Percentiles rank a stretch among this genome's conserved stretches.
phyloP scores from a whole-genome alignment of 495 filamentous ascomycete genomes.

The Aspergillus coremiiformis region DNA sequence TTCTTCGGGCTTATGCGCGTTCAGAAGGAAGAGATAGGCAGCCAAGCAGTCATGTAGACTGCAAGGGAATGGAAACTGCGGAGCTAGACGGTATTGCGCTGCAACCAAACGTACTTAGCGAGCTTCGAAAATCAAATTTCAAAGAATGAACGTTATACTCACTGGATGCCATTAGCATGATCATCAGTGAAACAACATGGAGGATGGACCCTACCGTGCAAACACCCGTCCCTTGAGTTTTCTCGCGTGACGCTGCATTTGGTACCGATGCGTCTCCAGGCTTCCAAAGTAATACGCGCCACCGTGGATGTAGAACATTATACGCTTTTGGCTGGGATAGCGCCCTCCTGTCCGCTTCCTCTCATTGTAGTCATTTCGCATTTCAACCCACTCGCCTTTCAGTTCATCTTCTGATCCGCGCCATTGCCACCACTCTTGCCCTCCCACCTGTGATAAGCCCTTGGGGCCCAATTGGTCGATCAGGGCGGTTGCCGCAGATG shows the following conservation, averaged over 20 bases:
- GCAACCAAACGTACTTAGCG: slow-evolving; percentile 9
- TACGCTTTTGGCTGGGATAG: slow-evolving; percentile 49
- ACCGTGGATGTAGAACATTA: slow-evolving; percentile 92
- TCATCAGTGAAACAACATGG: background rate
- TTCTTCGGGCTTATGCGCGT: slow-evolving; percentile 62
- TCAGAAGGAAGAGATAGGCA: slow-evolving; percentile 74
- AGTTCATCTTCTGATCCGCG: slow-evolving; percentile 53
- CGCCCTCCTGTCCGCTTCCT: slow-evolving; percentile 44
- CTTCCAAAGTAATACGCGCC: slow-evolving; percentile 83
- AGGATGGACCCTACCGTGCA: slow-evolving; percentile 46
- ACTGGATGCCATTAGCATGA: slow-evolving; percentile 28
- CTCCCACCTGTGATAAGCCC: slow-evolving; percentile 68
- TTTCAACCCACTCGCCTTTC: slow-evolving; percentile 91
- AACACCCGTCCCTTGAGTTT: slow-evolving; percentile 86
- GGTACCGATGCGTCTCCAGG: slow-evolving; percentile 90
- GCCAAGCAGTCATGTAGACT: slow-evolving; percentile 82
- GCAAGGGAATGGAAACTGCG: slow-evolving; percentile 93
- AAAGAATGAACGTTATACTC: slow-evolving; percentile 16
- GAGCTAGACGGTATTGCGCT: slow-evolving; percentile 78
- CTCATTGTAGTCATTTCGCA: slow-evolving; percentile 71
- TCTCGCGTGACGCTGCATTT: slow-evolving; percentile 89
- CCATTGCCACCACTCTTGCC: slow-evolving; percentile 93
- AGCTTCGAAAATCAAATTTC: background rate
- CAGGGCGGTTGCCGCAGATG: slow-evolving; percentile 53
- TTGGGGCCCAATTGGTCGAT: slow-evolving; percentile 64